Evolutionary conservation across 371 early-diverging fungal genomes (phyloP).

Genomic region (Lichtheimia hyalospora): DNA sequence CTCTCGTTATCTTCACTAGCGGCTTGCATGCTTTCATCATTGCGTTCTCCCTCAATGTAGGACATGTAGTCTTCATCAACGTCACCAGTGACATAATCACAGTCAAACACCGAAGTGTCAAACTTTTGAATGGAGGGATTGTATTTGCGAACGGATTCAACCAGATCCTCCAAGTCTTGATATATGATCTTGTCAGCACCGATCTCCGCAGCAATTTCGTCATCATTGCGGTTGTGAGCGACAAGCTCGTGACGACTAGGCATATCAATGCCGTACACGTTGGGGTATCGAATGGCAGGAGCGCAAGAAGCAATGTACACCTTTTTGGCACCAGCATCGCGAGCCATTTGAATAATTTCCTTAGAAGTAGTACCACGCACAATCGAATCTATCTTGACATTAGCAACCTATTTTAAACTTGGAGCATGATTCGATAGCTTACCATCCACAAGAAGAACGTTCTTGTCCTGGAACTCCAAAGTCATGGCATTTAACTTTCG

Average conservation of each 20-base stretch:
- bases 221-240: slow-evolving; percentile 77
- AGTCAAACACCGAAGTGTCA: slow-evolving; percentile 95
- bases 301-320: slow-evolving; percentile 98
- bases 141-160: slow-evolving; percentile 79
- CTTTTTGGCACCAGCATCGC: slow-evolving; percentile 96
- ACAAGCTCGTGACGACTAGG: slow-evolving; percentile 91
- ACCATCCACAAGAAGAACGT: slow-evolving; percentile 96
- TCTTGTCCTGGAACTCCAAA: slow-evolving; percentile 92
- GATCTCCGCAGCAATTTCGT: slow-evolving; percentile 81
- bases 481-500: slow-evolving; percentile 98
- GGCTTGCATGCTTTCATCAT: slow-evolving; percentile 26
- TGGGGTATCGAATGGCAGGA: slow-evolving; percentile 93
- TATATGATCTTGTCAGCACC: slow-evolving; percentile 94
- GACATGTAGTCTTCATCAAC: slow-evolving; percentile 80
- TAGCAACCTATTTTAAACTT: background rate
- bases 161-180: slow-evolving; percentile 82
- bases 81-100: slow-evolving; percentile 87
- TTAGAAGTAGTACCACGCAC: slow-evolving; percentile 97
- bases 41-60: slow-evolving; percentile 67
- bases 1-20: slow-evolving; percentile 51
- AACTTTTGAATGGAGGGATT: slow-evolving; percentile 79
- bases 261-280: slow-evolving; percentile 99
- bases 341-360: slow-evolving; percentile 98
- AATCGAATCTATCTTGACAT: slow-evolving; percentile 75
- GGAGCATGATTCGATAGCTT: slow-evolving; percentile 12